Percentiles rank a stretch among this genome's conserved stretches.
Evolutionary conservation across 345 rosid species (phyloP).

Genomic region (Mercurialis annua): DNA sequence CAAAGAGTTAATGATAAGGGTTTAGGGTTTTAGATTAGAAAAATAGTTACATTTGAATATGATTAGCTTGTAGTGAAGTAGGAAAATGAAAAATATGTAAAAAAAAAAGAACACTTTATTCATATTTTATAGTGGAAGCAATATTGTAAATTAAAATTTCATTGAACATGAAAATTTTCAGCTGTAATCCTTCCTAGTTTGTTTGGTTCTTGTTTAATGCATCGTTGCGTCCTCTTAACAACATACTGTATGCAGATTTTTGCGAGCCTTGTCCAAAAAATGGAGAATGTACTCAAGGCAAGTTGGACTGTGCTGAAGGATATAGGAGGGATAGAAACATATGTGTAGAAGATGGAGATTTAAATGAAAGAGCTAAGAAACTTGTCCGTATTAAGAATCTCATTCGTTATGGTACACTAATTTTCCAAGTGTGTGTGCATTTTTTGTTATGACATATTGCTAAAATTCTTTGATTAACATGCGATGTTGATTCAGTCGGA

Average conservation of each 20-base stretch:
- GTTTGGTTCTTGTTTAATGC: not conserved
- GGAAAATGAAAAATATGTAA: too few species aligned
- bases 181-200: not conserved
- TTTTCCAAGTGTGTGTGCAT: constrained; percentile 4
- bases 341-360: constrained; percentile 81
- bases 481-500: constrained; percentile 47
- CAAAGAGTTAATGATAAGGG: not conserved
- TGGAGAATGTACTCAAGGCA: constrained; percentile 22
- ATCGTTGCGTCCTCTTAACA: not conserved
- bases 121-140: not conserved
- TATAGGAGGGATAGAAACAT: constrained; percentile 48
- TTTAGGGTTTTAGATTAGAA: not conserved
- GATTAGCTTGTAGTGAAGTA: too few species aligned
- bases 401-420: constrained; percentile 25
- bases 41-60: not conserved
- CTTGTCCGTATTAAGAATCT: constrained; percentile 54
- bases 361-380: constrained; percentile 66
- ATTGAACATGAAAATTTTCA: not conserved
- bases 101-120: too few species aligned
- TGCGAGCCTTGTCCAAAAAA: constrained; percentile 38
- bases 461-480: constrained; percentile 20
- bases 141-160: not conserved
- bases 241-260: constrained; percentile 40
- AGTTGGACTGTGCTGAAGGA: constrained; percentile 65
- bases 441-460: constrained; percentile 2